These are phyloP conservation scores for Nannochloropsis salina DNA, from an alignment of 108 stramenopile genomes.

Conservation along the genomic window DNA sequence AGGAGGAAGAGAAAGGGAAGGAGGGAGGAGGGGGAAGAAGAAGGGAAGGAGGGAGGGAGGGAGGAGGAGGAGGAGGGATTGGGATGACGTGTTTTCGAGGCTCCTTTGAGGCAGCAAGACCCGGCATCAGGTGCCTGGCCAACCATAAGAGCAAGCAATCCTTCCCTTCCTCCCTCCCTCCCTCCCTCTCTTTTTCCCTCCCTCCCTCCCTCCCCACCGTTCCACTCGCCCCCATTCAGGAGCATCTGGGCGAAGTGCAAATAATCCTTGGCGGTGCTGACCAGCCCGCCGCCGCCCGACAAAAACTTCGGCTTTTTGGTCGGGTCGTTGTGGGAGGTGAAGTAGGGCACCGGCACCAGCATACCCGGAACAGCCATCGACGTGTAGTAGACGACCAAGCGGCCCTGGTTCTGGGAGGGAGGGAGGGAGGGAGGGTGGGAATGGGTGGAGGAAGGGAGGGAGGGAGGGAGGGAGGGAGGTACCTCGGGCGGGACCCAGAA, in stretches of 20 bases:
- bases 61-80: background rate
- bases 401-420: background rate
- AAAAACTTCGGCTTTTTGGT: background rate
- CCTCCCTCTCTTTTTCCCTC: background rate
- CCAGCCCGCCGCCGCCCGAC: background rate
- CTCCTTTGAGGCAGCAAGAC: background rate
- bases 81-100: background rate
- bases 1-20: background rate
- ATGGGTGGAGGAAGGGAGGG: too few relatives aligned
- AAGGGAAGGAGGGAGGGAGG: background rate
- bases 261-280: background rate
- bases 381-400: background rate
- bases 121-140: too few relatives aligned
- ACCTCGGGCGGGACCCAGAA: background rate
- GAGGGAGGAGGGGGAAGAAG: background rate
- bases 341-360: background rate
- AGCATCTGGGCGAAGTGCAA: background rate
- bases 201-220: background rate
- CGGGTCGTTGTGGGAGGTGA: background rate
- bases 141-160: background rate
- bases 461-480: background rate
- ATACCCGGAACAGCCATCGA: background rate
- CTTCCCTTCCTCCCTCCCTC: background rate
- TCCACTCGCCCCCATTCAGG: background rate
- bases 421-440: constrained; percentile 9